These are phyloP conservation scores for Cryphonectria parasitica DNA, from an alignment of 2,329 filamentous ascomycete species.

Conservation along the genomic window DNA sequence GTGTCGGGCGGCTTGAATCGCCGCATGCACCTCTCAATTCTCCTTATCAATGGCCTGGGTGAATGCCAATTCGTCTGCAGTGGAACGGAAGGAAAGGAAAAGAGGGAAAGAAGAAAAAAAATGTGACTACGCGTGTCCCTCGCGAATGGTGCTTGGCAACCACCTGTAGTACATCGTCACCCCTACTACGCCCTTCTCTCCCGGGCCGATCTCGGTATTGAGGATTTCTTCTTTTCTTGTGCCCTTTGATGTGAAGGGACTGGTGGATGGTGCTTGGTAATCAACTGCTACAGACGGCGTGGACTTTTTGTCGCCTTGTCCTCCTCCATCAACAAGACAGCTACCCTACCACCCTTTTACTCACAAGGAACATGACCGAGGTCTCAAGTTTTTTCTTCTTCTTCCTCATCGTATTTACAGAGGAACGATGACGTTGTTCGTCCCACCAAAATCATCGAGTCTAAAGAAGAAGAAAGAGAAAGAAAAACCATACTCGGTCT, in stretches of 20 bases:
- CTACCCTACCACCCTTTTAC: not conserved
- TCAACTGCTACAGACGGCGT: not conserved
- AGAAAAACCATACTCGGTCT: not conserved
- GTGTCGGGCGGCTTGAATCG: too few species aligned
- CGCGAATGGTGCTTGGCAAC: not conserved
- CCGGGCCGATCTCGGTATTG: constrained; percentile 13
- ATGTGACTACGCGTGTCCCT: constrained; percentile 1
- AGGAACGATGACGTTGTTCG: not conserved
- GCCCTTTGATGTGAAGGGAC: not conserved
- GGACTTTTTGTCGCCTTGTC: too few species aligned
- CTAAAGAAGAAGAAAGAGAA: not conserved
- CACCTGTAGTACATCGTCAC: not conserved
- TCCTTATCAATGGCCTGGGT: not conserved
- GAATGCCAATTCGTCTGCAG: too few species aligned
- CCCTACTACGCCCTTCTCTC: not conserved
- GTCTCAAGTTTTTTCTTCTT: not conserved
- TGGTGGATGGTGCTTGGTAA: constrained; percentile 2
- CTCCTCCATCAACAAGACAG: not conserved
- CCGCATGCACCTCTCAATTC: not conserved
- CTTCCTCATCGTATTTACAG: not conserved
- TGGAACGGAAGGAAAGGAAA: too few species aligned
- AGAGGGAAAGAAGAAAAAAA: not conserved
- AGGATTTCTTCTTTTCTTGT: not conserved
- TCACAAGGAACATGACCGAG: not conserved
- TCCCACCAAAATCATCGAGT: not conserved